A percentile compares a stretch with the other conserved stretches of the same genome.
Evolutionary conservation across 2,329 filamentous ascomycete species (phyloP).

Genomic region (Pseudopithomyces chartarum): DNA sequence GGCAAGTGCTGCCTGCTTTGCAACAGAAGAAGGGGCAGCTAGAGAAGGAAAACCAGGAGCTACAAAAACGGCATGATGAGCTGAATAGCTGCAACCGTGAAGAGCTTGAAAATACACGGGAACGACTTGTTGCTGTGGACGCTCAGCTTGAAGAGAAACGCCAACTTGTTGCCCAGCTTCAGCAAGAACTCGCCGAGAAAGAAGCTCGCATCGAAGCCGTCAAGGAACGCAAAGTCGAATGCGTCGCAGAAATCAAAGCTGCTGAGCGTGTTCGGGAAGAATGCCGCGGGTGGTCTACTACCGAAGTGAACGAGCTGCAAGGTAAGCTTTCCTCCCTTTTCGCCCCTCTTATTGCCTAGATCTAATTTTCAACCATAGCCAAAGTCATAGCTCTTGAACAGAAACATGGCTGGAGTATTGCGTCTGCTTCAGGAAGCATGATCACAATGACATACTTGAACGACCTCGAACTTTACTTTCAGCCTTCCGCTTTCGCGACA

Average conservation of each 20-base stretch:
- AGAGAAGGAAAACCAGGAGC: conserved; percentile 65
- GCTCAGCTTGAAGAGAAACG: conserved; percentile 73
- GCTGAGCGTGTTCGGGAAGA: conserved; percentile 85
- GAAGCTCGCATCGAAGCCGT: conserved; percentile 67
- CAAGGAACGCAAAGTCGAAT: conserved; percentile 70
- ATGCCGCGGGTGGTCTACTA: conserved; percentile 84
- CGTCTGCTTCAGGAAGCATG: conserved; percentile 60
- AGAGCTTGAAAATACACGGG: conserved; percentile 75
- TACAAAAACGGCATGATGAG: conserved; percentile 75
- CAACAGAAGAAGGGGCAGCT: conserved; percentile 65
- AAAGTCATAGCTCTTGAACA: conserved; percentile 70
- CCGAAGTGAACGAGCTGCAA: conserved; percentile 80
- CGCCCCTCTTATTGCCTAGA: conserved; percentile 42
- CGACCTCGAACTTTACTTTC: conserved; percentile 75
- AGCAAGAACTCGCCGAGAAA: conserved; percentile 69
- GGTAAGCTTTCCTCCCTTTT: conserved; percentile 54
- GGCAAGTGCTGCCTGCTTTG: conserved; percentile 69
- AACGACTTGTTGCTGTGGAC: conserved; percentile 68
- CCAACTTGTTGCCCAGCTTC: conserved; percentile 68
- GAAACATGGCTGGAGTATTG: conserved; percentile 73
- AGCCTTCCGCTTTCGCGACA: conserved; percentile 64
- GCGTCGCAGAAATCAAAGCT: conserved; percentile 74
- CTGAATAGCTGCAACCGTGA: conserved; percentile 80
- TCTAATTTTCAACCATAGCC: conserved; percentile 48
- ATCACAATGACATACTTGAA: conserved; percentile 76